Evolutionary conservation across 2,329 filamentous ascomycete genomes (phyloP).

Genomic region (Phaeophleospora eucalypticola): DNA sequence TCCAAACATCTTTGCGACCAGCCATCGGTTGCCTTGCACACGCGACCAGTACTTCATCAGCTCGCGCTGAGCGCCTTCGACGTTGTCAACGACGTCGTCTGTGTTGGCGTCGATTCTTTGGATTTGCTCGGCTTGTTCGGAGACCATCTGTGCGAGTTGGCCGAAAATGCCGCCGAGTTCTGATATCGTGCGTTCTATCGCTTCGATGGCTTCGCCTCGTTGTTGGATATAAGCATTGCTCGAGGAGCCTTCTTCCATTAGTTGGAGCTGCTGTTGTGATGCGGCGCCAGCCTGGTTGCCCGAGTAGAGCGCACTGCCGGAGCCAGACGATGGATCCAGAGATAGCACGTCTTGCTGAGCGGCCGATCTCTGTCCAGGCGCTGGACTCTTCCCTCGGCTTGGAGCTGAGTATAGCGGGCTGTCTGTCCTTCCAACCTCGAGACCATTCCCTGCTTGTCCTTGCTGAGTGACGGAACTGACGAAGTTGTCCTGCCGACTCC

Average conservation of each 20-base stretch:
- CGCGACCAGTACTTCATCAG: slow-evolving; percentile 95
- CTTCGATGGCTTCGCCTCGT: slow-evolving; percentile 90
- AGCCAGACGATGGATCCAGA: slow-evolving; percentile 48
- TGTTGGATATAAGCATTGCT: slow-evolving; percentile 88
- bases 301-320: slow-evolving; percentile 36
- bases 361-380: slow-evolving; percentile 25
- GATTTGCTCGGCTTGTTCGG: slow-evolving; percentile 96
- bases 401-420: slow-evolving; percentile 77
- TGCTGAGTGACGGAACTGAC: slow-evolving; percentile 83
- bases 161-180: slow-evolving; percentile 92
- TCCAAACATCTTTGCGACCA: slow-evolving; percentile 79
- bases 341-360: slow-evolving; percentile 41
- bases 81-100: slow-evolving; percentile 96
- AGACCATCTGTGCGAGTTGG: slow-evolving; percentile 93
- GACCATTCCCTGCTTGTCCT: slow-evolving; percentile 36
- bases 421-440: slow-evolving; percentile 42
- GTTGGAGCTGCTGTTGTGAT: slow-evolving; percentile 74
- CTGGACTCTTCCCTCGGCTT: slow-evolving; percentile 56
- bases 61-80: slow-evolving; percentile 92
- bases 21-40: slow-evolving; percentile 91
- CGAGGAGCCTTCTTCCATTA: slow-evolving; percentile 89
- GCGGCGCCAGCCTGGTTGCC: slow-evolving; percentile 44
- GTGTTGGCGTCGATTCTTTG: slow-evolving; percentile 96
- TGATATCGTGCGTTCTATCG: slow-evolving; percentile 90
- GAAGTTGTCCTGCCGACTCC: slow-evolving; percentile 92